Base-by-base conservation (phyloP, 768 basidiomycete species). In the Agaricus blazei region DNA sequence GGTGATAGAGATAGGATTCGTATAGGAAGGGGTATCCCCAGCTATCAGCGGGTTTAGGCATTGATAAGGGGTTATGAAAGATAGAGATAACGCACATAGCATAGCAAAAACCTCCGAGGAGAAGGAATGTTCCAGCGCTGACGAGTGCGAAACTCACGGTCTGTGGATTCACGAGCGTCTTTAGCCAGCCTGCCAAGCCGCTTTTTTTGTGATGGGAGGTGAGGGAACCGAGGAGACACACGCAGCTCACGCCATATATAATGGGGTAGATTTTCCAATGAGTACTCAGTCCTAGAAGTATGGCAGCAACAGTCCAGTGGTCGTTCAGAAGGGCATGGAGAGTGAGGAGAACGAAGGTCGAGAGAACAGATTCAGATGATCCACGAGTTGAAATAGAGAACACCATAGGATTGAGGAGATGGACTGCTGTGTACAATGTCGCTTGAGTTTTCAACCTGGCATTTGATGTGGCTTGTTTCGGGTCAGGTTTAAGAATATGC, bases 191-290 rank as follows among this genome's bases (percentile, higher is more conserved):
- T 12, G 19, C 46, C 24, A 27, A 4, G n/a, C 59, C 40, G 40
- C 59, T 61, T 63, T 61, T 56, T 19, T 46, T 54, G 26, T 56
- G n/a, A 50, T 43, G 54, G 6, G 48, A 41, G 2, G 57, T 48
- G 26, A 63, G 53, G 31, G 64, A 57, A 14, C 69, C 69, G 47
- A 88, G 69, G 42, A 80, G 75, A 0, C 83, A 81, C 53, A 93
- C 70, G 58, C 91, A 85, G 37, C 84, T 81, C n/a, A 87, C 78
- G 0, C 88, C 90, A 66, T 98, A 98, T 54, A 99, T 82, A 60
- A 95, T 75, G 0, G 97, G 97, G 65, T 97, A 98, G 54, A 99
- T 91, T 72, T 99, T 99, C 91, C 93, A 96, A 63, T 98, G 94
- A 0, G 93, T 85, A 58, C 90, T 86, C 40, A 93, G 62, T 1